Evolutionary conservation across 2,329 filamentous ascomycete genomes (phyloP).

Genomic region (Epichloe festucae): DNA sequence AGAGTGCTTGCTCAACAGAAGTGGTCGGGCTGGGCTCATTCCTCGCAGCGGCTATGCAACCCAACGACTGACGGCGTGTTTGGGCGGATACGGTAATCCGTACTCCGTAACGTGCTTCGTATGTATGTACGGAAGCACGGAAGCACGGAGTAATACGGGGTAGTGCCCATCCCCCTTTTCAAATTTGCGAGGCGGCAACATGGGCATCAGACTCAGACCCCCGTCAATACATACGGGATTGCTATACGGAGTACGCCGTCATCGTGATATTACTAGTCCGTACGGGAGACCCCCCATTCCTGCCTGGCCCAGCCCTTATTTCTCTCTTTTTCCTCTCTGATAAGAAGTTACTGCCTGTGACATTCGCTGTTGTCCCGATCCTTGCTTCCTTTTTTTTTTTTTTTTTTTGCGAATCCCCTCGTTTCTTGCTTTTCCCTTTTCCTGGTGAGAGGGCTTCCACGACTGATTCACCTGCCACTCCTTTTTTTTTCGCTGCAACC

Average conservation of each 20-base stretch:
- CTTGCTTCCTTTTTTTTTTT: too few species aligned
- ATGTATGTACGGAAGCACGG: too few species aligned
- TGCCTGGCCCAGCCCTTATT: background rate
- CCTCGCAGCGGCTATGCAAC: background rate
- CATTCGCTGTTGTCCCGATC: background rate
- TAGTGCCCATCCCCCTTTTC: background rate
- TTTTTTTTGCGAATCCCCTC: background rate
- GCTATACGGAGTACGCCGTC: background rate
- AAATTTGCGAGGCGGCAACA: background rate
- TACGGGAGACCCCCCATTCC: background rate
- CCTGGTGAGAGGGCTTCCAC: constrained; percentile 1
- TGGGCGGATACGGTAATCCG: too few species aligned
- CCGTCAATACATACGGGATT: background rate
- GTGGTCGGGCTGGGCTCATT: background rate
- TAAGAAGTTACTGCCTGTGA: background rate
- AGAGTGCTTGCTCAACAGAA: background rate
- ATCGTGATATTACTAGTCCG: background rate
- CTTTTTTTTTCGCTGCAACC: background rate
- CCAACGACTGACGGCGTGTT: background rate
- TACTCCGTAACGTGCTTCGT: too few species aligned
- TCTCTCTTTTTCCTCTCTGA: background rate
- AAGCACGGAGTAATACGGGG: too few species aligned
- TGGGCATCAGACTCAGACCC: background rate
- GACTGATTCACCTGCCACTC: constrained; percentile 4
- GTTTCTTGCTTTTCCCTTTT: background rate